phyloP scores from a whole-genome alignment of 805 yeast genomes.

The Yamadazyma ubonensis region DNA sequence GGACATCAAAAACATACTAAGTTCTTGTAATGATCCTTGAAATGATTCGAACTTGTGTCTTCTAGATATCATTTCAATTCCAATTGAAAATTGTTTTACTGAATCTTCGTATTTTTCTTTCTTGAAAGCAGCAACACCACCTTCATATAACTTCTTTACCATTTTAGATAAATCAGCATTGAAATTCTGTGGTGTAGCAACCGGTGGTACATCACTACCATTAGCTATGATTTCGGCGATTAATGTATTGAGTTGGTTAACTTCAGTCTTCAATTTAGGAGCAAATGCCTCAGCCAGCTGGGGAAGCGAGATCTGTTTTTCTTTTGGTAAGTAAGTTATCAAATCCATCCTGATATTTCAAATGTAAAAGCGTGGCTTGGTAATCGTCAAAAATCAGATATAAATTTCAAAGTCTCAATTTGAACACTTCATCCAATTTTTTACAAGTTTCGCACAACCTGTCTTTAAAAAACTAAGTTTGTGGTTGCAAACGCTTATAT shows the following conservation, averaged over 20 bases:
- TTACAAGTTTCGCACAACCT: conserved; percentile 3
- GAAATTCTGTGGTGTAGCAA: conserved; percentile 54
- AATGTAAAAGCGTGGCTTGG: neutral
- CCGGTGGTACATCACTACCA: conserved; percentile 51
- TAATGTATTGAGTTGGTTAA: conserved; percentile 41
- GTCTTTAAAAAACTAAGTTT: neutral
- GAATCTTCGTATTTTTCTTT: conserved; percentile 57
- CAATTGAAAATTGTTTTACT: conserved; percentile 60
- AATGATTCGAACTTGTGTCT: conserved; percentile 74
- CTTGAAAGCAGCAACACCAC: conserved; percentile 60
- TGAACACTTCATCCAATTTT: conserved; percentile 1
- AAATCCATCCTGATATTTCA: conserved; percentile 3
- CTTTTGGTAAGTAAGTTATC: conserved; percentile 26
- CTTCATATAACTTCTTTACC: conserved; percentile 63
- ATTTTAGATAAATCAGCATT: conserved; percentile 54
- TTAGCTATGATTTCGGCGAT: conserved; percentile 39
- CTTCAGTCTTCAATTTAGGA: conserved; percentile 39
- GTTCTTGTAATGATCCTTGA: conserved; percentile 68
- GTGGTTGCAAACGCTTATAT: conserved; percentile 6
- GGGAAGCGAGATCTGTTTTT: conserved; percentile 24
- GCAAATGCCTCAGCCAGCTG: conserved; percentile 17
- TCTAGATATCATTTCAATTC: conserved; percentile 64
- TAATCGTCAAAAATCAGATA: neutral
- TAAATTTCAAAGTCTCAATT: neutral
- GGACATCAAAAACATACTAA: conserved; percentile 63